phyloP scores from a whole-genome alignment of 192 early-diverging fungal species.

The Linnemannia exigua region DNA sequence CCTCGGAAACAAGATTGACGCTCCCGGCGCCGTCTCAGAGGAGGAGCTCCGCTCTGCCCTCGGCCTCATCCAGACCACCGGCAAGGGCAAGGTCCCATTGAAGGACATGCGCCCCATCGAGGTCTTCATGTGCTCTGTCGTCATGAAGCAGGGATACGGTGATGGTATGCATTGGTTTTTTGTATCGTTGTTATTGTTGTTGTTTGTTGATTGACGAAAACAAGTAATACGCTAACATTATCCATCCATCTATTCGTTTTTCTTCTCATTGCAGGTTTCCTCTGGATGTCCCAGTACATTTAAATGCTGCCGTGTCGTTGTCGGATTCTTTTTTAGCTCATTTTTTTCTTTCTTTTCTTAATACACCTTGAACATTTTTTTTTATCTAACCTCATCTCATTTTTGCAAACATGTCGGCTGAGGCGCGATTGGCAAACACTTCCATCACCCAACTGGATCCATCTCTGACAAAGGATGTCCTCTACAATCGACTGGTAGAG shows the following conservation, averaged over 20 bases:
- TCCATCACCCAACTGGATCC: conserved; percentile 37
- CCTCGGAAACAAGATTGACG: conserved; percentile 99
- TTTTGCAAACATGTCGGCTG: conserved; percentile 23
- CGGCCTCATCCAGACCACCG: conserved; percentile 97
- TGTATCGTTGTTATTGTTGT: neutral
- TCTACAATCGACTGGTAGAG: conserved; percentile 29
- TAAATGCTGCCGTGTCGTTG: conserved; percentile 58
- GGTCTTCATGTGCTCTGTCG: conserved; percentile 99
- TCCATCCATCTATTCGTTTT: neutral
- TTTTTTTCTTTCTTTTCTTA: conserved; percentile 20
- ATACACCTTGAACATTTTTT: neutral
- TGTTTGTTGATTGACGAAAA: neutral
- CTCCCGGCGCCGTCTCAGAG: conserved; percentile 92
- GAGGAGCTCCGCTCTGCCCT: conserved; percentile 89
- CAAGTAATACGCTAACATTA: neutral
- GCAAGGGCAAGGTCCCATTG: conserved; percentile 96
- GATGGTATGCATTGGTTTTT: conserved; percentile 74
- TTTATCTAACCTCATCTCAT: neutral
- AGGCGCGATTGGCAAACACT: conserved; percentile 47
- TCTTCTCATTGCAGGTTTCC: conserved; percentile 68
- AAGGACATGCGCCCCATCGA: conserved; percentile 97
- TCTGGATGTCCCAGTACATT: conserved; percentile 91
- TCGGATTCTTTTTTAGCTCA: neutral
- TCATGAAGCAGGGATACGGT: conserved; percentile 98
- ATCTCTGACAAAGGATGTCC: conserved; percentile 32